Evolutionary conservation across 2,329 filamentous ascomycete species (phyloP), one percentile per base, ranked within the genome.

Genomic region (Knufia fluminis): DNA sequence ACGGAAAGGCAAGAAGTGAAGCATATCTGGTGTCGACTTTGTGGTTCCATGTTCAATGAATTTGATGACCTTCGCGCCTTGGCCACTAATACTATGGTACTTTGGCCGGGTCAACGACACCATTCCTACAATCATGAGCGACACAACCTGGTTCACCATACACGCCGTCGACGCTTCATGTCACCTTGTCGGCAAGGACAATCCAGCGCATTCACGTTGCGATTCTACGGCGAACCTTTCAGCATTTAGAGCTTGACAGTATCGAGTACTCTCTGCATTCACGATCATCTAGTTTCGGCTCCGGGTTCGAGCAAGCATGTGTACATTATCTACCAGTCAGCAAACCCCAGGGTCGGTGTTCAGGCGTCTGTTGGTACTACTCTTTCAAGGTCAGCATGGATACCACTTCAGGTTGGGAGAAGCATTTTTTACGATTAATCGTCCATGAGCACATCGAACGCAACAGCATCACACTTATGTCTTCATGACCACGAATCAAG

Each of bases 1-100:
- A 12, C 52, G 52, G 38, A 59, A 58, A 33, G 50, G 50, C 35
- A 53, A 49, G 52, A 52, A 54, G 54, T 59, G 51, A 58, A 38
- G 28, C 3, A 26, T 44, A 8, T 7, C 20, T 41, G 39, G 10
- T 17, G 8, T 22, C 39, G 20, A 41, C 17, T 28, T n/a, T n/a
- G n/a, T n/a, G n/a, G n/a, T n/a, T n/a, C n/a, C n/a, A n/a, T n/a
- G n/a, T n/a, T n/a, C n/a, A n/a, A n/a, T n/a, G n/a, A n/a, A n/a
- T n/a, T n/a, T n/a, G n/a, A n/a, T n/a, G n/a, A n/a, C n/a, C n/a
- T n/a, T n/a, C n/a, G n/a, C n/a, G n/a, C n/a, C n/a, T n/a, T n/a
- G n/a, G n/a, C n/a, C n/a, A n/a, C n/a, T n/a, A n/a, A n/a, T n/a
- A n/a, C n/a, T n/a, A n/a, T n/a, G n/a, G n/a, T n/a, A n/a, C n/a